Base-by-base conservation (phyloP, 805 yeast species). In the Brettanomyces sp. region DNA sequence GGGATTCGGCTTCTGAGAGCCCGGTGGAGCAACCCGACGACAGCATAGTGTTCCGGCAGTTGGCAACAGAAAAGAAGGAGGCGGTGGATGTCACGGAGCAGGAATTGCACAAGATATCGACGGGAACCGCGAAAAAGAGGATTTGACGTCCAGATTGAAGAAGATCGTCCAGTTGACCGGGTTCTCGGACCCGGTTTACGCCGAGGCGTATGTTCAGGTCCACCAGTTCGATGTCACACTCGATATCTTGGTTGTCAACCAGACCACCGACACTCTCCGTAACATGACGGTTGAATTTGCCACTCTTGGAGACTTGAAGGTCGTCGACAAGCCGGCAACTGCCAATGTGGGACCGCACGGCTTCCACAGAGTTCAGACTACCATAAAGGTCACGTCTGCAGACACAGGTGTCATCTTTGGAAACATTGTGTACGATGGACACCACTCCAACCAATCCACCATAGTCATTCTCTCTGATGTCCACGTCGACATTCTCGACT, bases 361-460 rank as follows among this genome's bases (percentile, higher is more conserved):
- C 21, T 93, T 93, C 79, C 87, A 87, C 67, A 85, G 85, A 51
- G 74, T 86, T 34, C 90, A 87, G 56, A 80, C 90, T 41, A 90
- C 97, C 2, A 77, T 93, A 54, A 89, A 89, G 66, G 99, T 93
- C 40, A 84, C 96, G 0, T 85, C 96, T 39, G 97, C 98, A 13
- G 99, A 95, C 60, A 90, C 99, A 7, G 99, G 98, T 56, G 96
- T 91, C 45, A 87, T 93, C 44, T 93, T 93, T 62, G 99, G 99
- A 62, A 91, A 91, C 67, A 89, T 93, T 62, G 85, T 91, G 12
- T 93, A 91, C 63, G 98, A 90, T 64, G 98, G 98, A 47, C 95
- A 84, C 49, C 95, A 91, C 57, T 90, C 96, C 37, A 84, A 82
- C 54, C 95, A 88, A 57, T 80, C 81, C 46, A 85, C 89, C 46